Evolutionary conservation across 2,329 filamentous ascomycete genomes (phyloP), one percentile per base, ranked within the genome.

Genomic region (Aspergillus costaricaensis): DNA sequence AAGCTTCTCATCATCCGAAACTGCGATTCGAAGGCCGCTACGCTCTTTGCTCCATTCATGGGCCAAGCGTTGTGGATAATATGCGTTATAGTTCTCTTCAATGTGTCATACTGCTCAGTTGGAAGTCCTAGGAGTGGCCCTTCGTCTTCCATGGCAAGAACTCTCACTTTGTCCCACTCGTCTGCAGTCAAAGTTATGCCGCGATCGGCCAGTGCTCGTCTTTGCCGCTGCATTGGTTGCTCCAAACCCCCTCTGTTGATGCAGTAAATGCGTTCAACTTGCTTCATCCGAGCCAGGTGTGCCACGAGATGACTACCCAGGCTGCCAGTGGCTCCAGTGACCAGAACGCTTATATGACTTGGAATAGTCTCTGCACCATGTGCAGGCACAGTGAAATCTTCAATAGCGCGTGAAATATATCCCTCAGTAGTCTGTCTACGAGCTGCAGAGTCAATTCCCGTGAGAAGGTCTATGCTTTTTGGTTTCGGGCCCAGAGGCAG

Each of bases 81-180:
- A 60, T 84, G 79, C 0, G 83, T 85, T 8, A 80, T 80, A 2
- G 55, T 65, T 0, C 63, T n/a, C 0, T 72, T 65, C 0, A 85
- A 74, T 0, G 53, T 21, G 2, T 68, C 43, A 63, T 85, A 84
- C 1, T 75, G 70, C 4, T 65, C 43, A 0, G 59, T 15, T 0
- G 70, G 61, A 0, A 89, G 75, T 0, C 85, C 85, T 0, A 88
- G 76, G 12, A 77, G 69, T 0, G 76, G 70, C 14, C 79, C 75
- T 0, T 80, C 77, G 15, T 82, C 76, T 63, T 87, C 83, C 2
- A 78, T 79, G 36, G 81, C 77, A 4, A 83, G 66, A 39, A 86
- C 84, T 2, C 48, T 55, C 0, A 84, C 52, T 62, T 83, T 84
- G 1, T 68, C 27, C 12, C 57, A 27, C 4, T 67, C 60, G 0